Conservation (phyloP, 1,284 basidiomycete species). For the Vanrija sp. region DNA sequence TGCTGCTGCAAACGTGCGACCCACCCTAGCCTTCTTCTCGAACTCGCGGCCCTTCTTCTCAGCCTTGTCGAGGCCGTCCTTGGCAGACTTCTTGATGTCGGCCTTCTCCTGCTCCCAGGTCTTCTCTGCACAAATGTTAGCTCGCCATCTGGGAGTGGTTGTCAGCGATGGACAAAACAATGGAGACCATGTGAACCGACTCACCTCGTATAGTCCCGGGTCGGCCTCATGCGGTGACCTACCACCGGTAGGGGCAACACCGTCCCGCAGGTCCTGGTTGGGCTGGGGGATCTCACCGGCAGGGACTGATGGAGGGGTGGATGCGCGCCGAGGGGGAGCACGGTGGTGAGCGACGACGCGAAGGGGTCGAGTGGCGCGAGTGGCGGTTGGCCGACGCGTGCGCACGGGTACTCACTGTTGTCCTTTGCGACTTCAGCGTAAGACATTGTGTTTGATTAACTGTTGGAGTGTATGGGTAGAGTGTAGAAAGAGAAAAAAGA, state of each 20-base stretch:
- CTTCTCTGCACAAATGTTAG: constrained; percentile 29
- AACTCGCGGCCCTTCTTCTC: constrained; percentile 44
- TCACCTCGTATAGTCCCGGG: not conserved
- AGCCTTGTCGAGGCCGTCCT: constrained; percentile 11
- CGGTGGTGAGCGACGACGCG: not conserved
- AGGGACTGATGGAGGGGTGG: constrained; percentile 29
- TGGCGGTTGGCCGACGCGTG: not conserved
- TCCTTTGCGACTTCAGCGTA: constrained; percentile 13
- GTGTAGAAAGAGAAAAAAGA: not conserved
- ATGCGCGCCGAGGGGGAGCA: not conserved
- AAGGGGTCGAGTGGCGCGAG: not conserved
- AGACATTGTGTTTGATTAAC: constrained; percentile 13
- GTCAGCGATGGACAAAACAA: constrained; percentile 17
- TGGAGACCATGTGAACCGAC: not conserved
- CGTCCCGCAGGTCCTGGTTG: constrained; percentile 42
- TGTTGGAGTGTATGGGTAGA: not conserved
- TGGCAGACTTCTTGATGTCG: constrained; percentile 14
- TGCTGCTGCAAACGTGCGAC: constrained; percentile 51
- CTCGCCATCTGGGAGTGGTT: not conserved
- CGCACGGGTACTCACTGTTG: constrained; percentile 11
- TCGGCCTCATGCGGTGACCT: not conserved
- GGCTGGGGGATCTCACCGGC: constrained; percentile 45
- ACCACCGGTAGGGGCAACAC: constrained; percentile 4
- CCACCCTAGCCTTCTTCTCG: constrained; percentile 49
- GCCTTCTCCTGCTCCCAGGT: constrained; percentile 20